Evolutionary conservation across 2,329 filamentous ascomycete species (phyloP), one percentile per base, ranked within the genome.

Genomic region (Ophiostoma quercus): DNA sequence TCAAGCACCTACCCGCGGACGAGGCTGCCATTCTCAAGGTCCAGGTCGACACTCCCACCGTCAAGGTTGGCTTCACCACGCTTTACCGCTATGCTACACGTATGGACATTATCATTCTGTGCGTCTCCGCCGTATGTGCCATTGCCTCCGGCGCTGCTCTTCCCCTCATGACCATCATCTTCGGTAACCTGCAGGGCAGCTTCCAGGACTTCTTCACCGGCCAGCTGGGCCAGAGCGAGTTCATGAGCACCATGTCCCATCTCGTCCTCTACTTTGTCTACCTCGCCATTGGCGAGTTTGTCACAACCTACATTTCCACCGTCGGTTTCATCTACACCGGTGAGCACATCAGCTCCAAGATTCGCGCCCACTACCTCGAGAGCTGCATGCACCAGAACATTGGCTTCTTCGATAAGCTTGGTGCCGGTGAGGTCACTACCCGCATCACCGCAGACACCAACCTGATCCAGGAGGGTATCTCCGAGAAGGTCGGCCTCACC

Each of bases 391-490:
- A 88, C 72, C 93, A 96, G 78, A 96, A 97, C 77, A 94, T 96
- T 77, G 93, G 88, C 65, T 96, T 92, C 79, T 96, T 96, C 79
- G 95, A 98, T 79, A 95, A 95, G 76, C 85, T 97, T 16, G 94
- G 94, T 68, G 91, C 93, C 43, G 94, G 94, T 71, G 95, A 97
- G 79, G 92, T 98, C 72, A 97, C 94, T 0, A 97, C 94, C 0
- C 89, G 94, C 73, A 97, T 97, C 75, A 98, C 94, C 0, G 90
- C 94, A 12, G 94, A 98, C 78, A 96, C 92, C 63, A 97, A 97
- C 76, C 82, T 96, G 68, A 90, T 98, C 69, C 94, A 97, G 78
- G 94, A 96, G 74, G 94, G 93, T 70, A 92, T 99, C 65, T 96
- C 92, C 0, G 92, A 96, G 79, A 97, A 97, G 81, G 86, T 96